Evolutionary conservation across 2,329 filamentous ascomycete species (phyloP).

Genomic region (Verticillium klebahnii): DNA sequence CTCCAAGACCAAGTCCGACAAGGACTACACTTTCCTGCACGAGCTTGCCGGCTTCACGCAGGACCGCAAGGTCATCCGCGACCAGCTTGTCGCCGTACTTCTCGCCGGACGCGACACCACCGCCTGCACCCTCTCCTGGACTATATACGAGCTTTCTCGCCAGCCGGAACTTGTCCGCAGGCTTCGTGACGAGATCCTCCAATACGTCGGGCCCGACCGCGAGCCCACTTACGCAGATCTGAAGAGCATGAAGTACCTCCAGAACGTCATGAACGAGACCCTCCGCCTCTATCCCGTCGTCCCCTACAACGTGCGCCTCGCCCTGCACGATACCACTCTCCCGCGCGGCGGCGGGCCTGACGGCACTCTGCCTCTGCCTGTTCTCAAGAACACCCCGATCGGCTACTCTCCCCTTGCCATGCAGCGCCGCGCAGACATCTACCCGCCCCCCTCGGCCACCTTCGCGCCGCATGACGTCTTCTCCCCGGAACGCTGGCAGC

Average conservation of each 20-base stretch:
- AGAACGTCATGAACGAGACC: slow-evolving; percentile 70
- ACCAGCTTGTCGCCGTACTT: slow-evolving; percentile 78
- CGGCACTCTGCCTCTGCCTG: slow-evolving; percentile 55
- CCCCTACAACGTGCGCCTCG: slow-evolving; percentile 72
- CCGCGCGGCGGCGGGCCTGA: slow-evolving; percentile 66
- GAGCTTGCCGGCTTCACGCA: slow-evolving; percentile 78
- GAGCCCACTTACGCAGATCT: slow-evolving; percentile 72
- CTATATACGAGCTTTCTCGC: slow-evolving; percentile 74
- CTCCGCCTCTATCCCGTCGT: slow-evolving; percentile 74
- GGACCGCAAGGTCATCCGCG: slow-evolving; percentile 66
- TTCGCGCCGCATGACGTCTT: slow-evolving; percentile 47
- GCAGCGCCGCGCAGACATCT: slow-evolving; percentile 65
- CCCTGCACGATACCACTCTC: slow-evolving; percentile 69
- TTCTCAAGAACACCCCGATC: slow-evolving; percentile 62
- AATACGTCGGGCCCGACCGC: slow-evolving; percentile 57
- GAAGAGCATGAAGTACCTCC: slow-evolving; percentile 82
- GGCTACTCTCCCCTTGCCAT: slow-evolving; percentile 65
- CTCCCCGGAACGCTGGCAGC: slow-evolving; percentile 63
- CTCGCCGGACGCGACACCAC: slow-evolving; percentile 87
- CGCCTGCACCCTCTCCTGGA: slow-evolving; percentile 74
- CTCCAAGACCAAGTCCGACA: slow-evolving; percentile 65
- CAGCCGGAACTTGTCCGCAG: slow-evolving; percentile 63
- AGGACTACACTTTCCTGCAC: slow-evolving; percentile 79
- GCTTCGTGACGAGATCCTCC: slow-evolving; percentile 68
- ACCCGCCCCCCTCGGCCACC: slow-evolving; percentile 43